Conservation (phyloP, 2,329 filamentous ascomycete genomes). For the Capronia coronata region DNA sequence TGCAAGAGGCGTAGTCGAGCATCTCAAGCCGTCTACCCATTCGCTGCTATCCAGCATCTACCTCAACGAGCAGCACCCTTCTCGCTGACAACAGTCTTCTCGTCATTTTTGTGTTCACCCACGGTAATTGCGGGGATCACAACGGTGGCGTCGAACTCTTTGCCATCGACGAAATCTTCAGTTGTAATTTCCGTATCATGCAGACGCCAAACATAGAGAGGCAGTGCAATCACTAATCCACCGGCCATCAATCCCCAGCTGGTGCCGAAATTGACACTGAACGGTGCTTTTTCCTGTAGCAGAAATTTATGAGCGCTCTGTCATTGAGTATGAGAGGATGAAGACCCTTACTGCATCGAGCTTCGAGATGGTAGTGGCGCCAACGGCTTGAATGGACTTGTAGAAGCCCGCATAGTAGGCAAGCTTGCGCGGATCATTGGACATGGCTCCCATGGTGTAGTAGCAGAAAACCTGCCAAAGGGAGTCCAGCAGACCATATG, state of each 20-base stretch:
- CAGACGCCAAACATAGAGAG: slow-evolving; percentile 43
- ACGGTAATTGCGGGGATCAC: background rate
- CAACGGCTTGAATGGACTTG: slow-evolving; percentile 85
- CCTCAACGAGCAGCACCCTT: no score
- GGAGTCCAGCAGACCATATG: slow-evolving; percentile 82
- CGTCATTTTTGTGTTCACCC: background rate
- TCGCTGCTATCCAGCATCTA: no score
- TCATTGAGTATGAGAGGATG: background rate
- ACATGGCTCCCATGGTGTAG: slow-evolving; percentile 89
- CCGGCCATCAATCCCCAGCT: slow-evolving; percentile 70
- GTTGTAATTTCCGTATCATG: slow-evolving; percentile 8
- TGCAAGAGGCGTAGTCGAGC: no score
- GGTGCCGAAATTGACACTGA: slow-evolving; percentile 64
- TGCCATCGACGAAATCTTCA: slow-evolving; percentile 1
- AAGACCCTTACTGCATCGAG: slow-evolving; percentile 34
- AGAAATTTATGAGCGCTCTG: background rate
- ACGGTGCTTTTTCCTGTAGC: slow-evolving; percentile 45
- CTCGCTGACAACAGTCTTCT: background rate
- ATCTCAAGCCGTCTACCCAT: no score
- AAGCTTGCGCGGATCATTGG: slow-evolving; percentile 84
- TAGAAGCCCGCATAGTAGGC: slow-evolving; percentile 90
- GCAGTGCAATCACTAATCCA: slow-evolving; percentile 69
- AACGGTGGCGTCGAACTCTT: background rate
- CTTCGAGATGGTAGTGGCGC: slow-evolving; percentile 54
- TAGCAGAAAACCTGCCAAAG: slow-evolving; percentile 85